These are phyloP conservation scores for Domatiomyces catenatus DNA, from an alignment of 2,329 filamentous ascomycete species.

Conservation along the genomic window DNA sequence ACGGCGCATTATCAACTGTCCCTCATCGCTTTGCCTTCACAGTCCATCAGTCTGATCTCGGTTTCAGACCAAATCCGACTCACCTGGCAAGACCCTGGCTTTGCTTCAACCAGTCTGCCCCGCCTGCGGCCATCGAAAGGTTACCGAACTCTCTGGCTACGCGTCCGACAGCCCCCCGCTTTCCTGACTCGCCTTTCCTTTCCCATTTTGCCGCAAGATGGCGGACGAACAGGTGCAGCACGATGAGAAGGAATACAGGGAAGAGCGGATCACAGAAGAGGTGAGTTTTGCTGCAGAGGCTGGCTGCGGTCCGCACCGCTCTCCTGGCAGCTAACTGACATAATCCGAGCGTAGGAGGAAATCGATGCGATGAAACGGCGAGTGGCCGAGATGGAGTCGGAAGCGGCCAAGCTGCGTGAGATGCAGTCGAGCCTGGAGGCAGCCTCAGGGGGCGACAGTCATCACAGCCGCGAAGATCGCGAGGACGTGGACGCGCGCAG, in stretches of 20 bases:
- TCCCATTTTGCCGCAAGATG: constrained; percentile 6
- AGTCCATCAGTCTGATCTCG: not conserved
- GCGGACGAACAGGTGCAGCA: constrained; percentile 25
- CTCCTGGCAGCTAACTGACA: not conserved
- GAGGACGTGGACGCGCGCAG: constrained; percentile 90
- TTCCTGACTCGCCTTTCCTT: not conserved
- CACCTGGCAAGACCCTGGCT: not conserved
- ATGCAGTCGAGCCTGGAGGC: constrained; percentile 70
- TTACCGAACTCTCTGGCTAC: not conserved
- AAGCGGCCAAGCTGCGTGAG: constrained; percentile 70
- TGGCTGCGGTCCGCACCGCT: not conserved
- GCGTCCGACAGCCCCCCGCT: not conserved
- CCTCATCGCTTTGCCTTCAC: not conserved
- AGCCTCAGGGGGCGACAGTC: not conserved
- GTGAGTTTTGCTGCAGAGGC: constrained; percentile 18
- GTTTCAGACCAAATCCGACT: not conserved
- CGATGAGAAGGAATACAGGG: constrained; percentile 25
- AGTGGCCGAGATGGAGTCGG: constrained; percentile 80
- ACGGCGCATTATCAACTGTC: not conserved
- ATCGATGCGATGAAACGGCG: constrained; percentile 76
- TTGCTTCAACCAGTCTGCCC: not conserved
- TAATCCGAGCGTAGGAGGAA: constrained; percentile 42
- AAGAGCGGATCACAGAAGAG: constrained; percentile 31
- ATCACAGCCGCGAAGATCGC: constrained; percentile 56
- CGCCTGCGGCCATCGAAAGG: not conserved